Base-by-base conservation (phyloP, 2,329 filamentous ascomycete genomes). In the Ilyonectria sp. region DNA sequence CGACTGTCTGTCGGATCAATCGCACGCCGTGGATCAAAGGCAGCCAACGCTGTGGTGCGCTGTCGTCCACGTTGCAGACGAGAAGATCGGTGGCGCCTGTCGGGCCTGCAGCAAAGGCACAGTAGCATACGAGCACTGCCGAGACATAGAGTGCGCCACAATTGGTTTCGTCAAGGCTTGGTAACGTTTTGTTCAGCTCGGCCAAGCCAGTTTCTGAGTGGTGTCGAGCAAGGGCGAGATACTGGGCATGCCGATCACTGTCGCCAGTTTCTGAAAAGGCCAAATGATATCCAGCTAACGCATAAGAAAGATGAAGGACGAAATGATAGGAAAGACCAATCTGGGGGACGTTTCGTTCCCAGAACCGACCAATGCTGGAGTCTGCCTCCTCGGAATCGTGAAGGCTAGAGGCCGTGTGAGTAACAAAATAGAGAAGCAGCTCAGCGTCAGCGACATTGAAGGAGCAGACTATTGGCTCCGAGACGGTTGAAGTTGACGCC, bases 101-200 rank as follows among this genome's bases (percentile, higher is more conserved):
- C 2, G 77, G 77, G 2, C 77, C 77, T 7, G 76, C 76, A 31
- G 77, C 77, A 63, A 79, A 77, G 8, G 73, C 73, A 47, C 74
- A 77, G 47, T 77, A 77, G 54, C 77, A 78, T 7, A 78, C 70
- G 6, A 79, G 69, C 21, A 74, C 60, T 8, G 76, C 71, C 2
- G 76, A 71, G 8, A 78, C 65, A 54, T 79, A 79, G 15, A 78
- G 61, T 8, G 77, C 72, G n/a, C 76, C 76, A 44, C 77, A 79
- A 54, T 77, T 78, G 49, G 66, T 64, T 23, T 73, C 68, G 54
- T 76, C 72, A 2, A 78, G 54, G n/a, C 55, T 68, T 10, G 73
- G 47, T 17, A 79, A 58, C 3, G 68, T 70, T 29, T 69, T 71
- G 33, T 72, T 75, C 50, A 79, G 63, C 57, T 77, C 76, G 26